Base-by-base conservation (phyloP, 2,329 filamentous ascomycete species). In the Chalaropsis ovoidea region DNA sequence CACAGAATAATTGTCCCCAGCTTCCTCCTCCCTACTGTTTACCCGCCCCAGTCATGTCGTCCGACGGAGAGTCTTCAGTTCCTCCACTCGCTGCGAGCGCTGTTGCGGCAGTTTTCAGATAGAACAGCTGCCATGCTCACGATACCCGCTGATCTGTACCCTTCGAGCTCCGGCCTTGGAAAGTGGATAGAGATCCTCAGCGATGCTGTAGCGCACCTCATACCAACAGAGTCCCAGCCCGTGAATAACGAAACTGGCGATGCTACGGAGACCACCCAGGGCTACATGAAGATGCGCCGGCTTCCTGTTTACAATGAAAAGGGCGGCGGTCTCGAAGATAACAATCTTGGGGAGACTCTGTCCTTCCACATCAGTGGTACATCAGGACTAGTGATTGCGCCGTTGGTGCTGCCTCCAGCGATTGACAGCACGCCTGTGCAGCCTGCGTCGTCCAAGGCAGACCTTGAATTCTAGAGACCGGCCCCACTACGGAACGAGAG, bases 271-370 rank as follows among this genome's bases (percentile, higher is more conserved):
- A 62, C 64, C n/a, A 65, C 62, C 27, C 66, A 97, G 73, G 94
- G 94, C 0, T 83, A 97, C 75, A 77, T 97, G 19, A 88, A 86
- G 68, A 83, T 95, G 0, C 90, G 95, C 74, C 86, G 86, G 64
- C 75, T 97, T 43, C 93, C 94, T 0, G 80, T 96, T 0, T 86
- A 90, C 69, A 89, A 95, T 67, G 93, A 97, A 73, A 90, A 89
- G 70, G 93, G 94, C 1, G 91, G 91, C 1, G 90, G 90, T 10
- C 81, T 83, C 1, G 84, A 85, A 67, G 80, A 82, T 47, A 83
- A 83, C 67, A 85, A 85, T 68, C 81, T 87, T 64, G 86, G 89
- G 27, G 89, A 95, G 72, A 91, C 96, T 75, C 82, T 96, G 75
- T 91, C 91, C 3, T 99, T 99, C 74, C 92, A 86, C 68, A 77